Percentiles rank a stretch among this genome's conserved stretches.
phyloP scores from a whole-genome alignment of 352 stramenopile species.

The Globisporangium nagaii region DNA sequence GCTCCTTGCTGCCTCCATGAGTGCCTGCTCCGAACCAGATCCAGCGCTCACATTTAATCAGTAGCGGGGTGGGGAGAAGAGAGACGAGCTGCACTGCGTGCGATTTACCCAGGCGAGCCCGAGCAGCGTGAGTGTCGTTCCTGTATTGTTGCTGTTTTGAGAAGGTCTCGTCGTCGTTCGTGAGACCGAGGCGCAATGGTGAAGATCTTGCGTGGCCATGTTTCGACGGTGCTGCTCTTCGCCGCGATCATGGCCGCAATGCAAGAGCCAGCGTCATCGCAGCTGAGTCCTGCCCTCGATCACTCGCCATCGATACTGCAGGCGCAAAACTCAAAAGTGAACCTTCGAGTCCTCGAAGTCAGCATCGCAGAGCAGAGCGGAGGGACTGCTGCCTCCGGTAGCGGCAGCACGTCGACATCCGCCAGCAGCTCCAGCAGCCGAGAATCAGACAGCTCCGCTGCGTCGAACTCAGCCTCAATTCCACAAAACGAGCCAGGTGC shows the following conservation, averaged over 20 bases:
- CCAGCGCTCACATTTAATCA: neutral
- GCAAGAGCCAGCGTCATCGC: neutral
- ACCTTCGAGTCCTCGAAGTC: neutral
- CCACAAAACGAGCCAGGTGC: no score
- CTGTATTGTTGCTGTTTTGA: neutral
- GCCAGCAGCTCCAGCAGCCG: neutral
- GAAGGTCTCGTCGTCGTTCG: neutral
- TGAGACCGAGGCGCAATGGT: neutral
- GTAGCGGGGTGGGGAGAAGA: neutral
- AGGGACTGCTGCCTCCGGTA: neutral
- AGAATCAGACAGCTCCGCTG: neutral
- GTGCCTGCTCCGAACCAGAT: neutral
- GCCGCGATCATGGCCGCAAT: neutral
- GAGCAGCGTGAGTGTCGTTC: neutral
- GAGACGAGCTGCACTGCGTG: neutral
- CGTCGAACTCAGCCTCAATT: no score
- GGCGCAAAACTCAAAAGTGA: neutral
- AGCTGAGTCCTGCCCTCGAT: neutral
- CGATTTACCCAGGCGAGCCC: neutral
- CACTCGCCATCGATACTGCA: neutral
- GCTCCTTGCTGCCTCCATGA: no score
- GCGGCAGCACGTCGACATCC: neutral
- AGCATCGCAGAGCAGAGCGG: no score
- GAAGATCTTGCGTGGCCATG: neutral
- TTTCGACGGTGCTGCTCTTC: neutral